Evolutionary conservation across 1,284 basidiomycete species (phyloP).

Genomic region (Takashimella koratensis): DNA sequence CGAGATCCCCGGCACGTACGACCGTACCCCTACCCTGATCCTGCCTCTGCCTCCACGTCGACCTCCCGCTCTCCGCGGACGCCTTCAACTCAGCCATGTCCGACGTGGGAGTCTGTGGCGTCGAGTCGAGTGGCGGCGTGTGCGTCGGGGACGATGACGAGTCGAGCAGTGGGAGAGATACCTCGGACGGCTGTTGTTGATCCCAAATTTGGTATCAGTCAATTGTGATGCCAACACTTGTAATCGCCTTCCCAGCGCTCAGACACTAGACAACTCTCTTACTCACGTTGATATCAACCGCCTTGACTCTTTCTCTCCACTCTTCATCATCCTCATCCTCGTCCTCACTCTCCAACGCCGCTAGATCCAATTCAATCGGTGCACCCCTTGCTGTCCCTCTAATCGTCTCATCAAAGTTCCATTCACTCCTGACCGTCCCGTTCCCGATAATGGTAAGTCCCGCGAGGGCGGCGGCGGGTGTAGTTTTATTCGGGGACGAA

Average conservation of each 20-base stretch:
- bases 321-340: constrained; percentile 42
- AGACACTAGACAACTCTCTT: constrained; percentile 3
- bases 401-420: constrained; percentile 75
- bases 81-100: constrained; percentile 26
- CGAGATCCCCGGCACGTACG: constrained; percentile 72
- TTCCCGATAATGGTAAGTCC: constrained; percentile 24
- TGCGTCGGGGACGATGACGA: constrained; percentile 11
- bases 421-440: constrained; percentile 75
- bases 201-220: too few relatives aligned
- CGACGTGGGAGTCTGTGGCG: constrained; percentile 25
- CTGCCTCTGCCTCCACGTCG: constrained; percentile 61
- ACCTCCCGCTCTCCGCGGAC: constrained; percentile 26
- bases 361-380: constrained; percentile 52
- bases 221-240: too few relatives aligned
- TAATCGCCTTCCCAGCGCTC: constrained; percentile 2
- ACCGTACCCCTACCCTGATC: constrained; percentile 67
- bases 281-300: constrained; percentile 14
- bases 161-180: constrained; percentile 31
- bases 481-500: constrained; percentile 12
- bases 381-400: constrained; percentile 63
- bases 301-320: constrained; percentile 21
- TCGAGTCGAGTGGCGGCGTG: constrained; percentile 14
- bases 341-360: constrained; percentile 57
- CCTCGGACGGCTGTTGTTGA: constrained; percentile 19
- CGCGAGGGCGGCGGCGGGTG: constrained; percentile 24